Conservation (phyloP, 345 rosid species). For the Hypericum androsaemum region DNA sequence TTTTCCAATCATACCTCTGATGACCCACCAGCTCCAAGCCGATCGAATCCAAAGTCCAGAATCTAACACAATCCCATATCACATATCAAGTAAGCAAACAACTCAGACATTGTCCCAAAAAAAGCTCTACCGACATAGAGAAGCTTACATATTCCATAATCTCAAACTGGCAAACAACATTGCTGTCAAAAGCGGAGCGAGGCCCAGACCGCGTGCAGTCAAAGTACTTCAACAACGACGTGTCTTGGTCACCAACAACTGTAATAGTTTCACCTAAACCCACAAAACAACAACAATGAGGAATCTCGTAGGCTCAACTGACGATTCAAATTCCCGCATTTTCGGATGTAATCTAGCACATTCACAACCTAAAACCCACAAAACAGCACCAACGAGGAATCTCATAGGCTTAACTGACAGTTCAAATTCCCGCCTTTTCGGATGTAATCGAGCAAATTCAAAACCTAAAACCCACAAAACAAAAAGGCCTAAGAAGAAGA, state of each 20-base stretch:
- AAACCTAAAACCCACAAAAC: background rate
- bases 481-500: background rate
- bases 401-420: no score
- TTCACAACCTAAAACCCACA: no score
- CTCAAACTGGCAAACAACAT: constrained; percentile 92
- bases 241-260: constrained; percentile 79
- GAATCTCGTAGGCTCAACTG: no score
- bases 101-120: no score
- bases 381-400: constrained; percentile 2
- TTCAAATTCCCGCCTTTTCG: no score
- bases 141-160: constrained; percentile 84
- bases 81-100: no score
- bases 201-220: constrained; percentile 96
- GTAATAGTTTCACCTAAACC: constrained; percentile 77
- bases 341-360: no score
- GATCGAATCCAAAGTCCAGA: constrained; percentile 90
- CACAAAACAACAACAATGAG: constrained; percentile 6
- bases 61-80: constrained; percentile 26
- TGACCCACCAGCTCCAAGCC: constrained; percentile 70
- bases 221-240: constrained; percentile 68
- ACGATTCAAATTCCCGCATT: no score
- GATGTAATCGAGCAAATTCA: no score
- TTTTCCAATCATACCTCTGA: constrained; percentile 36
- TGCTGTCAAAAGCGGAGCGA: constrained; percentile 82
- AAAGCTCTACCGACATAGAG: no score